Evolutionary conservation across 768 basidiomycete genomes (phyloP), one percentile per base, ranked within the genome.

Genomic region (Tricholomella constricta): DNA sequence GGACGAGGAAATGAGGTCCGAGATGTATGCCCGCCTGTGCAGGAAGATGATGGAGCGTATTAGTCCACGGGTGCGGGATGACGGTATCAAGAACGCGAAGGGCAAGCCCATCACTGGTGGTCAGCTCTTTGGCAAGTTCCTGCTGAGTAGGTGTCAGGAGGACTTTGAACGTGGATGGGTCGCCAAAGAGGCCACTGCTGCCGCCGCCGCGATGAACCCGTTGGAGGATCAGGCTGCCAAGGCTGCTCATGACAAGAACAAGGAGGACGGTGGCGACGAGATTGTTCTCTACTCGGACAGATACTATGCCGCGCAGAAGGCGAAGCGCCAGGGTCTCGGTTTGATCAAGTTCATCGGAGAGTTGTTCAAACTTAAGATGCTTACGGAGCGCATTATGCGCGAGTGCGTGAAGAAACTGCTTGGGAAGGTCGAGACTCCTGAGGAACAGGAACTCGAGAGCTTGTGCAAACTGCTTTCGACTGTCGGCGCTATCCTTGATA

Each of bases 311-410:
- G 93, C 93, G 14, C 89, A 95, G 72, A 97, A 96, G 78, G 96
- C 94, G 36, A 98, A 98, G 77, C 91, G 95, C 55, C 91, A 92
- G 57, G 95, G 96, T 69, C 86, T 98, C 11, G 94, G 96, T 77
- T 82, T 99, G 61, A 94, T 98, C 76, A 92, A 91, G 72, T 95
- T 99, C 75, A 98, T 98, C 58, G 95, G 96, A 58, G 96, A 99
- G 74, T 78, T 98, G 49, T 99, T 94, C 87, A 98, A 98, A 76
- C 78, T 99, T n/a, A 90, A 92, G 73, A 97, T 98, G 94, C 78
- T 98, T 49, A 94, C 94, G 44, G 93, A 94, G 75, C 88, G 93
- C 61, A 96, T 98, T 74, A 99, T 98, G 91, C 91, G 94, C 77
- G 91, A 94, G 72, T 99, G 96, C 78, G 86, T 98, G 67, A 93